These are phyloP conservation scores for Neurospora intermedia DNA, from an alignment of 495 filamentous ascomycete genomes.

Conservation along the genomic window DNA sequence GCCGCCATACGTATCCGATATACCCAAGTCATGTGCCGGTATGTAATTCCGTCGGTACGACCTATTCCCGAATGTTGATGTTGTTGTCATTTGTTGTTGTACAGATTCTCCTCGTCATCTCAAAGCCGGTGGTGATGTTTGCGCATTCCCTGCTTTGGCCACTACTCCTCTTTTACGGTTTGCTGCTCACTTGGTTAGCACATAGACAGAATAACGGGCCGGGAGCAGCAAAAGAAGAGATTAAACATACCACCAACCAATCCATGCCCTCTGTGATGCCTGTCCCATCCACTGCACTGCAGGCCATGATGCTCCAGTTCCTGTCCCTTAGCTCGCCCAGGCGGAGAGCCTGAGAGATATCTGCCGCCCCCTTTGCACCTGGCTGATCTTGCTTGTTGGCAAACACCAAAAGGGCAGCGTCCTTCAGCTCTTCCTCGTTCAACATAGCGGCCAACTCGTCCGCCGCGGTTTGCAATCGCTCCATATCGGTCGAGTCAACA, in stretches of 20 bases:
- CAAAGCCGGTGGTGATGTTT: background rate
- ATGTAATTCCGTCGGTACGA: constrained; percentile 4
- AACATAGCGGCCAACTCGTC: constrained; percentile 93
- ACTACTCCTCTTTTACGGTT: constrained; percentile 39
- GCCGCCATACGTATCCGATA: constrained; percentile 5
- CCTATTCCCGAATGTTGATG: constrained; percentile 6
- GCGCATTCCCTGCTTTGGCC: background rate
- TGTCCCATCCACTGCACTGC: constrained; percentile 88
- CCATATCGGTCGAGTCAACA: constrained; percentile 94
- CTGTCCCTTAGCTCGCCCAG: constrained; percentile 85
- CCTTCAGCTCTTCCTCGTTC: constrained; percentile 89
- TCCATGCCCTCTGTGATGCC: constrained; percentile 97
- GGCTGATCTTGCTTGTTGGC: constrained; percentile 99
- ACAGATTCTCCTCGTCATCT: constrained; percentile 14
- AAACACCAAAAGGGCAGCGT: constrained; percentile 87
- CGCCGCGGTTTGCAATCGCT: constrained; percentile 79
- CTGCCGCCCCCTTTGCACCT: constrained; percentile 89
- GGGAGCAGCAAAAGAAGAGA: background rate
- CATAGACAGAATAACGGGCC: background rate
- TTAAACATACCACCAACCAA: constrained; percentile 83
- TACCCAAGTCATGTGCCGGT: constrained; percentile 17
- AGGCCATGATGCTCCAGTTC: constrained; percentile 98
- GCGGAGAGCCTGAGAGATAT: constrained; percentile 86
- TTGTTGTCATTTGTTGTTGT: constrained; percentile 13
- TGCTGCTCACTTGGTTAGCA: constrained; percentile 27